These are phyloP conservation scores for Aspergillus leporis DNA, from an alignment of 495 filamentous ascomycete species.

Conservation along the genomic window DNA sequence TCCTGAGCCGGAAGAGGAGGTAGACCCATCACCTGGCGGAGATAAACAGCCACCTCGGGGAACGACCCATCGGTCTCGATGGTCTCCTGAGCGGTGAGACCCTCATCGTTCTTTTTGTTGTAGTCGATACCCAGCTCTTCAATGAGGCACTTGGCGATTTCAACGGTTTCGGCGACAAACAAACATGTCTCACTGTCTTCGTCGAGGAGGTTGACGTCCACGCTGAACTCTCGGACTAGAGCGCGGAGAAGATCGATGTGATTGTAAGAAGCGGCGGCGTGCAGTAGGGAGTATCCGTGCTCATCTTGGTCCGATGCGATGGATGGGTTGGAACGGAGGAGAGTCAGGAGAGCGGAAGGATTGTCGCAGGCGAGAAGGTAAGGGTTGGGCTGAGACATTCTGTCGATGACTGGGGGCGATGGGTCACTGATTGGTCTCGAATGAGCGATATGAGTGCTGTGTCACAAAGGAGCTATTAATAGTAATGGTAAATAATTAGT, in stretches of 20 bases:
- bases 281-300: constrained; percentile 87
- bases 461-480: background rate
- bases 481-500: background rate
- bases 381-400: constrained; percentile 62
- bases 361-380: constrained; percentile 80
- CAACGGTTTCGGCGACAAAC: constrained; percentile 77
- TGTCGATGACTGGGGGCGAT: constrained; percentile 6
- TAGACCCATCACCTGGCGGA: constrained; percentile 49
- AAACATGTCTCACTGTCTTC: constrained; percentile 90
- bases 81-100: constrained; percentile 68
- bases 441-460: too few relatives aligned
- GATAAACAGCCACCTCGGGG: constrained; percentile 66
- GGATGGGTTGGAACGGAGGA: constrained; percentile 65
- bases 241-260: constrained; percentile 76
- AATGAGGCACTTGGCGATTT: constrained; percentile 72
- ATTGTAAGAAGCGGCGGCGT: constrained; percentile 90
- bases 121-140: constrained; percentile 77
- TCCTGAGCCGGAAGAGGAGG: constrained; percentile 21
- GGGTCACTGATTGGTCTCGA: background rate
- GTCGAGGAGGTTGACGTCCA: constrained; percentile 76
- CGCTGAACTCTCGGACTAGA: constrained; percentile 75
- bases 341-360: constrained; percentile 60
- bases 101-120: constrained; percentile 61
- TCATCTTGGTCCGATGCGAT: constrained; percentile 72
- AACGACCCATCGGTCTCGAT: constrained; percentile 71